Conservation (phyloP, 306 rosid species). For the Cucumis sativus region DNA sequence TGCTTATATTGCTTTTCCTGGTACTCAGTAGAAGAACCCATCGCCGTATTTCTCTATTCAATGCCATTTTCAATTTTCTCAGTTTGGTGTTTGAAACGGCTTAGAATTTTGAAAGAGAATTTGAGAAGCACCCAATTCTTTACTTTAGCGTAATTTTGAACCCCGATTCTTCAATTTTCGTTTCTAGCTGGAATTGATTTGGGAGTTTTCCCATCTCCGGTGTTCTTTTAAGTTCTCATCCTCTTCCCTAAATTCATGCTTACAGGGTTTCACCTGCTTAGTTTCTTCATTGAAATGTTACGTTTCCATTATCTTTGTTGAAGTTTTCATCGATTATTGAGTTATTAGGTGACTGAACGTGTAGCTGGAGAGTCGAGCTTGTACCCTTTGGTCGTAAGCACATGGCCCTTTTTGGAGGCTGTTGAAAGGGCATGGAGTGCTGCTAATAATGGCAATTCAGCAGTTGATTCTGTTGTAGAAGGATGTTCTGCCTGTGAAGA, state of each 20-base stretch:
- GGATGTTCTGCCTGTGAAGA: constrained; percentile 89
- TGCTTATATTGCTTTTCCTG: constrained; percentile 17
- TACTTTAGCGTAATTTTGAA: neutral
- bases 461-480: constrained; percentile 78
- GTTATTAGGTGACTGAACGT: constrained; percentile 33
- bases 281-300: neutral
- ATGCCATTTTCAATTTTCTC: neutral
- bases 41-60: neutral
- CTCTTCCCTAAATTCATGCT: neutral
- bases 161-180: neutral
- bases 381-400: constrained; percentile 74
- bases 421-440: constrained; percentile 76
- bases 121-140: neutral
- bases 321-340: neutral
- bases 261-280: neutral
- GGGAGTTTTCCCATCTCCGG: neutral
- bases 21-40: constrained; percentile 6
- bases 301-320: neutral
- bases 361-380: constrained; percentile 22
- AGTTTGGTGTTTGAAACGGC: neutral
- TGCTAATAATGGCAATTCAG: constrained; percentile 59
- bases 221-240: neutral
- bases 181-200: neutral
- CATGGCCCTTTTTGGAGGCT: constrained; percentile 94
- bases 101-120: neutral